Base-by-base conservation (phyloP, 1,284 basidiomycete genomes). In the Trichosporon inkin region DNA sequence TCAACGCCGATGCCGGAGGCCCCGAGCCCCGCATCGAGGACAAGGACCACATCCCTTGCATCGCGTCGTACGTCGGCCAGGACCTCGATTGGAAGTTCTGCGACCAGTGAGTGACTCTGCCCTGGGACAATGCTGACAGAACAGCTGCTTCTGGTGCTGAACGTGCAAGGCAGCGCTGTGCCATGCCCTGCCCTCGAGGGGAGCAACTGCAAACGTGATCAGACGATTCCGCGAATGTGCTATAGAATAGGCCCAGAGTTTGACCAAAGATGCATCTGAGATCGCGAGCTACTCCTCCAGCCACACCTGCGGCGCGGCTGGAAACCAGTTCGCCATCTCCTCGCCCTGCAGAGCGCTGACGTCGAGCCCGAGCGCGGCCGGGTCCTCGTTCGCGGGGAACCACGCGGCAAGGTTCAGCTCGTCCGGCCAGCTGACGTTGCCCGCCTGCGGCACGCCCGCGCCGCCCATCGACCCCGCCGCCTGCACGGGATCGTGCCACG, bases 281-380 rank as follows among this genome's bases (percentile, higher is more conserved):
- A 8, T 41, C 22, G n/a, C n/a, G n/a, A n/a, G n/a, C 6, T 35
- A 22, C 11, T 62, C 55, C 51, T 57, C 55, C n/a, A 57, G 47
- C 62, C 62, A 64, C 17, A 64, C 59, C 40, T 64, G 59, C 13
- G 62, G 62, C 6, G 62, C 62, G 5, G 62, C 62, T 2, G 62
- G 62, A 57, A 64, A 64, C 59, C 59, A 61, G 34, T 64, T 64
- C 7, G 56, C 56, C 59, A 64, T 58, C 49, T 64, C 62, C n/a
- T 52, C 44, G 38, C 44, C 44, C 35, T 64, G 59, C 22, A 64
- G 59, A 13, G 59, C 59, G 16, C 54, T 58, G 8, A 41, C 34
- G 17, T 60, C 58, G 16, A 56, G 14, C 2, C 38, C 36, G 11
- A 56, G 35, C 7, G 58, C 49, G 5, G 39, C 40, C 8, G 57